Conservation (phyloP, 129 eudicot genomes). For the Rutidosis leptorrhynchoides region DNA sequence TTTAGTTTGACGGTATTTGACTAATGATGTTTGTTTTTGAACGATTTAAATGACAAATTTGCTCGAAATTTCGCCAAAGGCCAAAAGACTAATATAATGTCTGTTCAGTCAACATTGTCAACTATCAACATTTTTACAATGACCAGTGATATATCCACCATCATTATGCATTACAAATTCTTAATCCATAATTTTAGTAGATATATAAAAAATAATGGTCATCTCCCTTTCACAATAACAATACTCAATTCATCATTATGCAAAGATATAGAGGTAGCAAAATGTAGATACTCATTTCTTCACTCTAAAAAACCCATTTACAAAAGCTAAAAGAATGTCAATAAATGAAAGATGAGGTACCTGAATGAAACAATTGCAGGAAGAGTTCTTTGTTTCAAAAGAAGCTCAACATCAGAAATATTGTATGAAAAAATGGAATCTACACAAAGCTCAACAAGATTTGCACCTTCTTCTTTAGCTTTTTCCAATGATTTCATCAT, state of each 20-base stretch:
- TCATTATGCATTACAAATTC: too few species aligned
- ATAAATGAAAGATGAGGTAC: constrained; percentile 28
- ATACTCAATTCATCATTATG: too few species aligned
- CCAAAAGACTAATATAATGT: not conserved
- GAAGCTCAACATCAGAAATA: constrained; percentile 49
- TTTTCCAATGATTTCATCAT: constrained; percentile 46
- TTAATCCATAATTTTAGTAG: too few species aligned
- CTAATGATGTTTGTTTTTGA: not conserved
- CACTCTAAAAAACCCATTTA: too few species aligned
- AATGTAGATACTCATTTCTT: too few species aligned
- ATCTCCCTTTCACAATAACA: too few species aligned
- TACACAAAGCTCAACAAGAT: constrained; percentile 64
- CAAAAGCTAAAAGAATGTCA: not conserved
- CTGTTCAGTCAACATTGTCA: not conserved
- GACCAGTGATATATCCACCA: too few species aligned
- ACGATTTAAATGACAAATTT: constrained; percentile 18
- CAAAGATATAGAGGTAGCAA: too few species aligned
- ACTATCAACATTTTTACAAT: too few species aligned
- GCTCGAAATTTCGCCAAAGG: not conserved
- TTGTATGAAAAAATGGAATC: constrained; percentile 41
- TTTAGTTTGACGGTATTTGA: constrained; percentile 4
- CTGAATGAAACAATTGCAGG: constrained; percentile 69
- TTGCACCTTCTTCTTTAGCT: constrained; percentile 73
- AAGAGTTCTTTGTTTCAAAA: constrained; percentile 44
- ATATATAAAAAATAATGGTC: too few species aligned